phyloP scores from a whole-genome alignment of 2,329 filamentous ascomycete genomes.

The Sordariomycetes sp. region DNA sequence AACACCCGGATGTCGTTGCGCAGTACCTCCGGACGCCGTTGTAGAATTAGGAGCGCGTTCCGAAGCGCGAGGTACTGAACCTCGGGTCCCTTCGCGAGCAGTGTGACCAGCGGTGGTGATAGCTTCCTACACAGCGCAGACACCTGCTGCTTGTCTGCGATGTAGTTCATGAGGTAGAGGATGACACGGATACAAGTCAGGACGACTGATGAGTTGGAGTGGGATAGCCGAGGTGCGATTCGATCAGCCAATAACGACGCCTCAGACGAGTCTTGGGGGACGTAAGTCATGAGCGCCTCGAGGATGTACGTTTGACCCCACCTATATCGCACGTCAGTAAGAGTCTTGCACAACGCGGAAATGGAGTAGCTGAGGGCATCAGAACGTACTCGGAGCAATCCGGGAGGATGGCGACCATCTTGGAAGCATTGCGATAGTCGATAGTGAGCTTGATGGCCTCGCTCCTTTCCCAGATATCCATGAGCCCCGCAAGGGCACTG shows the following conservation, averaged over 20 bases:
- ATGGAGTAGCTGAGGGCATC: background rate
- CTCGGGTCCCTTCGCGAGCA: conserved; percentile 90
- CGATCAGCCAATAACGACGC: conserved; percentile 83
- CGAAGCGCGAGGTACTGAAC: conserved; percentile 95
- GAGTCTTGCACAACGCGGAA: conserved; percentile 4
- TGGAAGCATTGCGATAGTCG: conserved; percentile 93
- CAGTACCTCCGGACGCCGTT: conserved; percentile 82
- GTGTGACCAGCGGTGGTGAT: conserved; percentile 85
- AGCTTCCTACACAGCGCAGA: conserved; percentile 80
- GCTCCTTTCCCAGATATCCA: conserved; percentile 98
- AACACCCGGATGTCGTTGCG: conserved; percentile 96
- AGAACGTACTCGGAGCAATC: conserved; percentile 84
- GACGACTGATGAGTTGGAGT: conserved; percentile 93
- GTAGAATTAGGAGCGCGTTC: conserved; percentile 87
- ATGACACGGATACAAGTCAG: conserved; percentile 94
- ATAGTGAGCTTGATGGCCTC: conserved; percentile 97
- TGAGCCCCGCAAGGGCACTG: conserved; percentile 76
- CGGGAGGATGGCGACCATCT: conserved; percentile 90
- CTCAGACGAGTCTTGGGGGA: conserved; percentile 82
- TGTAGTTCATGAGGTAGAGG: conserved; percentile 98
- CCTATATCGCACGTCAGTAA: conserved; percentile 28
- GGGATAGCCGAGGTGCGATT: conserved; percentile 87
- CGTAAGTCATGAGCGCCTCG: conserved; percentile 94
- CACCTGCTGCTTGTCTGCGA: conserved; percentile 80
- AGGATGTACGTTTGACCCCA: conserved; percentile 99